Percentiles rank a stretch among this genome's conserved stretches.
Evolutionary conservation across 2,329 filamentous ascomycete species (phyloP).

Genomic region (Monosporascus sp.): DNA sequence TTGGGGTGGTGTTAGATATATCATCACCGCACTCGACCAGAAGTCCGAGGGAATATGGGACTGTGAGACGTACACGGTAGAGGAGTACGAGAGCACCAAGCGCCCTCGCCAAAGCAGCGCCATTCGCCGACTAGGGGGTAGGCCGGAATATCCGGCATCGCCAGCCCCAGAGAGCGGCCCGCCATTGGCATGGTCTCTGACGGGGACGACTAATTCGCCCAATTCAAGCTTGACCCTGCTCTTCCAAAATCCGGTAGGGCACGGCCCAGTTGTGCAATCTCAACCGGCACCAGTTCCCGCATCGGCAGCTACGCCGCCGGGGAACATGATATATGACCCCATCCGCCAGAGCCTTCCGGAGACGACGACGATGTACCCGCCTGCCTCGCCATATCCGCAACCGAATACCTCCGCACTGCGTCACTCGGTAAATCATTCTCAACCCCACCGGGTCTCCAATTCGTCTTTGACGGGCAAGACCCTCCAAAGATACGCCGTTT

Average conservation of each 20-base stretch:
- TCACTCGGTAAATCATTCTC: conserved; percentile 30
- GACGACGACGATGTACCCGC: conserved; percentile 39
- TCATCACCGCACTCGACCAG: conserved; percentile 78
- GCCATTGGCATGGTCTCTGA: conserved; percentile 78
- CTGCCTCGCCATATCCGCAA: conserved; percentile 39
- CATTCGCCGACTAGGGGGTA: conserved; percentile 36
- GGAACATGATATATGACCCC: conserved; percentile 56
- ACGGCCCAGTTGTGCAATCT: conserved; percentile 11
- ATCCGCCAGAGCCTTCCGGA: conserved; percentile 52
- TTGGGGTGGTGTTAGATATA: conserved; percentile 84
- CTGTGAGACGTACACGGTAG: conserved; percentile 59
- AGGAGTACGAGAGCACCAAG: conserved; percentile 73
- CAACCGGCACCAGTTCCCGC: conserved; percentile 18
- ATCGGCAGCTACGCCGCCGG: conserved; percentile 44
- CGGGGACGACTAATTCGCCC: conserved; percentile 79
- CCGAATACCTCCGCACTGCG: conserved; percentile 42
- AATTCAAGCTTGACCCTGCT: conserved; percentile 78
- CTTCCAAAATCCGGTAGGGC: conserved; percentile 52
- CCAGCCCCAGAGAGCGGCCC: conserved; percentile 38
- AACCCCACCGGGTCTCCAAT: conserved; percentile 16
- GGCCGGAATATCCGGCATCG: conserved; percentile 39
- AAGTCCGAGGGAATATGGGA: conserved; percentile 84
- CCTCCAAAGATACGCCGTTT: conserved; percentile 18
- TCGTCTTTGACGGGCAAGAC: conserved; percentile 18
- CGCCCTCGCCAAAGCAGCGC: conserved; percentile 39